Evolutionary conservation across 495 filamentous ascomycete species (phyloP), one percentile per base, ranked within the genome.

Genomic region (Aspergillus funiculosus): DNA sequence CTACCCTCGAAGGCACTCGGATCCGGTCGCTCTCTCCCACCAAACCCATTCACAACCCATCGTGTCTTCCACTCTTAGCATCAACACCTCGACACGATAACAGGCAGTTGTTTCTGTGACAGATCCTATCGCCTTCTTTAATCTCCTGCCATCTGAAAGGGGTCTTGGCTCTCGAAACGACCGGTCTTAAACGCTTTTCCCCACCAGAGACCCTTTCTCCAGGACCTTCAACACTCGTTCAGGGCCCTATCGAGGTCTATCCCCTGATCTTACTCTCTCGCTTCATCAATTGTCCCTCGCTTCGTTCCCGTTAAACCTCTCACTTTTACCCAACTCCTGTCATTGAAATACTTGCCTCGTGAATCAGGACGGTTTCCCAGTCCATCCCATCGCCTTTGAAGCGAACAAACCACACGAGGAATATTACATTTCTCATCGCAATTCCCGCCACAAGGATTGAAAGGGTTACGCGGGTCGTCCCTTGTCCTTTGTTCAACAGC

Each of bases 401-500:
- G 19, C 10, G n/a, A 20, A 13, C 14, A 19, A 17, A 40, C 17
- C 36, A 30, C 27, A 42, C 14, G 7, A 45, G 24, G 28, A 28
- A 35, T 34, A 19, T 25, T n/a, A 28, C 18, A 20, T n/a, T 17
- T 18, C 19, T 24, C 17, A 13, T 10, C 22, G 24, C 10, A 15
- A 9, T 36, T 29, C 13, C 31, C 26, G 27, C 32, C 43, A 32
- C 13, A 41, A 48, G 60, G 53, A 53, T 60, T 39, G 20, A 38
- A 57, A 68, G 64, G 70, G 63, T 62, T 62, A 69, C 70, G 70
- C 70, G 22, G 70, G 70, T 61, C 70, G 70, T 73, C 59, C 62
- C 69, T 64, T 50, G 25, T 58, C 54, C 46, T 63, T 66, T 59
- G 17, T 52, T 53, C 34, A 35, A 51, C 48, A 43, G 45, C 39